These are phyloP conservation scores for Macrocystidia cucumis DNA, from an alignment of 1,284 basidiomycete genomes.

Conservation along the genomic window DNA sequence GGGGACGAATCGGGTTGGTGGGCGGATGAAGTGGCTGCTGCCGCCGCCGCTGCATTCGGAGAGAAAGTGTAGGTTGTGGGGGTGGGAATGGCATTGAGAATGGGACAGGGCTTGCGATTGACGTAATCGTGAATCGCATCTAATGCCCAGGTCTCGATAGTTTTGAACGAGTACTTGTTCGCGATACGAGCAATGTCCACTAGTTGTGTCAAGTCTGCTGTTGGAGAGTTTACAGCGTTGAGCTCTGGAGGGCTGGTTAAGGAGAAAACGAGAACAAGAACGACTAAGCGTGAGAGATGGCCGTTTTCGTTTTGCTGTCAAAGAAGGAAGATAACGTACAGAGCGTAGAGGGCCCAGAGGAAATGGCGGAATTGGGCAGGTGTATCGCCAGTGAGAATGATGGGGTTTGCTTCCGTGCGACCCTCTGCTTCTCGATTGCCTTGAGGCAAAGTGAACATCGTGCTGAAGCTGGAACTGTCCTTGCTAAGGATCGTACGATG, in stretches of 20 bases:
- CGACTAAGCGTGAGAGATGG: neutral
- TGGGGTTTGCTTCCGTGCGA: slow-evolving; percentile 51
- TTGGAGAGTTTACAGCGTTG: slow-evolving; percentile 31
- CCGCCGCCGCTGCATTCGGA: slow-evolving; percentile 11
- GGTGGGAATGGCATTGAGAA: slow-evolving; percentile 32
- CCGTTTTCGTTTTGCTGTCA: no score
- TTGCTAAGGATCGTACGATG: slow-evolving; percentile 55
- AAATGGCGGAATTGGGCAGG: slow-evolving; percentile 57
- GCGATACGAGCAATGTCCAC: slow-evolving; percentile 55
- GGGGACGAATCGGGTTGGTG: slow-evolving; percentile 14
- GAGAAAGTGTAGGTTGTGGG: slow-evolving; percentile 22
- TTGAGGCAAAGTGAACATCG: slow-evolving; percentile 59
- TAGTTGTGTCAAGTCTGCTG: slow-evolving; percentile 42
- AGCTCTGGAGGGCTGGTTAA: slow-evolving; percentile 50
- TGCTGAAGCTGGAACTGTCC: slow-evolving; percentile 53
- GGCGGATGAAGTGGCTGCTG: slow-evolving; percentile 9
- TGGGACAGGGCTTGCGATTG: slow-evolving; percentile 46
- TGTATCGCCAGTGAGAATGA: slow-evolving; percentile 51
- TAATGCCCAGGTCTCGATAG: slow-evolving; percentile 59
- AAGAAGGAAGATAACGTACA: slow-evolving; percentile 18
- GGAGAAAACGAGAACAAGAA: slow-evolving; percentile 4
- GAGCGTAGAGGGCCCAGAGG: slow-evolving; percentile 53
- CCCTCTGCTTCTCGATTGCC: slow-evolving; percentile 42
- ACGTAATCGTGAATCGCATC: slow-evolving; percentile 58
- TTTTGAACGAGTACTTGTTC: slow-evolving; percentile 65